Conservation (phyloP, 176 grass and related monocot genomes). For the Elymus sibiricus region DNA sequence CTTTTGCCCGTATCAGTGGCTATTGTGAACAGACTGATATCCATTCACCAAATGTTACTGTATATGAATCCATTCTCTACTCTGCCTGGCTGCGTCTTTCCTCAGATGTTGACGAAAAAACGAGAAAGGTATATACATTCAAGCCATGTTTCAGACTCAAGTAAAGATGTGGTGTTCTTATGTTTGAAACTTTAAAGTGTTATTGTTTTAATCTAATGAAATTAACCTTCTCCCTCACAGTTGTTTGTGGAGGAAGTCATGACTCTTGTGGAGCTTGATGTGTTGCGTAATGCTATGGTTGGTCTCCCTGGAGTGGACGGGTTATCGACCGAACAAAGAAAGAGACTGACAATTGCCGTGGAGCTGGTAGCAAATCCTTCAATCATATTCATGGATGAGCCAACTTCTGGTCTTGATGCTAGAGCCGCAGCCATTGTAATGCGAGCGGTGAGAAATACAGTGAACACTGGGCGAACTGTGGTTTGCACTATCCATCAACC, state of each 20-base stretch:
- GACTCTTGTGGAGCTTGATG: constrained; percentile 85
- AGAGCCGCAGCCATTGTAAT: constrained; percentile 96
- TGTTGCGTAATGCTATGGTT: constrained; percentile 64
- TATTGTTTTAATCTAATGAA: neutral
- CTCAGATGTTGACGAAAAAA: constrained; percentile 46
- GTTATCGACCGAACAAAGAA: constrained; percentile 89
- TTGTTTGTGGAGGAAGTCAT: constrained; percentile 96
- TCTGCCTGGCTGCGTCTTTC: constrained; percentile 87
- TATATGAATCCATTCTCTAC: constrained; percentile 75
- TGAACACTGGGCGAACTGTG: constrained; percentile 89
- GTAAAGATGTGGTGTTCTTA: too few relatives aligned
- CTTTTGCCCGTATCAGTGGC: constrained; percentile 80
- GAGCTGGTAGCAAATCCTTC: constrained; percentile 92
- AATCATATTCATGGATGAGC: constrained; percentile 97
- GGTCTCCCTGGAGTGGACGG: constrained; percentile 76
- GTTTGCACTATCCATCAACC: constrained; percentile 98
- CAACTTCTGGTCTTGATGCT: constrained; percentile 93
- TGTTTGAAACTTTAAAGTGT: neutral
- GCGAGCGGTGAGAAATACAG: constrained; percentile 91
- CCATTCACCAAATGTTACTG: constrained; percentile 81
- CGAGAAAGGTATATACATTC: constrained; percentile 45
- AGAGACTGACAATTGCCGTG: constrained; percentile 84
- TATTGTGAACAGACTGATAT: constrained; percentile 94
- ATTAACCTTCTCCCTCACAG: constrained; percentile 25
- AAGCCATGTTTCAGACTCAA: neutral